Percentiles rank a stretch among this genome's conserved stretches.
Evolutionary conservation across 768 basidiomycete genomes (phyloP).

Genomic region (Lactarius evosmus): DNA sequence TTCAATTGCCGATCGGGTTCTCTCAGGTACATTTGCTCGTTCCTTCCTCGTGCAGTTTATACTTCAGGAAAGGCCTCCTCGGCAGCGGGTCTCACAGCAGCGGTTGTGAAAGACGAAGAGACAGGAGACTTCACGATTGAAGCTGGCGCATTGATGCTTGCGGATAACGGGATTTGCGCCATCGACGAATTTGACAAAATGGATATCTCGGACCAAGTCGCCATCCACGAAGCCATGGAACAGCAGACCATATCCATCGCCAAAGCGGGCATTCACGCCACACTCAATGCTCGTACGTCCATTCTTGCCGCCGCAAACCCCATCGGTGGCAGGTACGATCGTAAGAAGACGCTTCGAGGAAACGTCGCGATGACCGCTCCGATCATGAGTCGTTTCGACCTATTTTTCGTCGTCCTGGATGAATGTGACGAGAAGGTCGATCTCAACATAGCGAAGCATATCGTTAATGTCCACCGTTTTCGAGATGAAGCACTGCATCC

Average conservation of each 20-base stretch:
- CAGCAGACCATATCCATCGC: constrained; percentile 99
- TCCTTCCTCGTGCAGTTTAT: constrained; percentile 96
- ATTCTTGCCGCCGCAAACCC: constrained; percentile 99
- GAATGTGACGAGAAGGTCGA: constrained; percentile 94
- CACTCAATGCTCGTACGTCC: constrained; percentile 94
- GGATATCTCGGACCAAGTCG: constrained; percentile 97
- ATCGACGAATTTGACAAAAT: constrained; percentile 99
- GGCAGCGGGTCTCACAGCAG: constrained; percentile 97
- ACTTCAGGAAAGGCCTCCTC: constrained; percentile 99
- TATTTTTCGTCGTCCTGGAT: constrained; percentile 98
- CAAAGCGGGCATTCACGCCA: constrained; percentile 98
- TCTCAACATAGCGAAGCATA: constrained; percentile 91
- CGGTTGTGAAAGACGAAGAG: constrained; percentile 97
- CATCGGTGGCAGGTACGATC: constrained; percentile 93
- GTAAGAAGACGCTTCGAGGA: constrained; percentile 85
- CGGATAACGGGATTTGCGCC: constrained; percentile 99
- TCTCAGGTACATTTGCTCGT: constrained; percentile 90
- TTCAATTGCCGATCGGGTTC: constrained; percentile 9
- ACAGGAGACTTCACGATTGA: constrained; percentile 99
- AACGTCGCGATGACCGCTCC: constrained; percentile 98
- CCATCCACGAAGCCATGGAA: constrained; percentile 99
- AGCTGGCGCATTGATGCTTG: constrained; percentile 98
- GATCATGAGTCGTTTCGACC: constrained; percentile 97
- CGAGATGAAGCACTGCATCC: constrained; percentile 93
- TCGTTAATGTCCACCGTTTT: constrained; percentile 96